These are phyloP conservation scores for Helicostylum pulchrum DNA, from an alignment of 192 early-diverging fungal species.

Conservation along the genomic window DNA sequence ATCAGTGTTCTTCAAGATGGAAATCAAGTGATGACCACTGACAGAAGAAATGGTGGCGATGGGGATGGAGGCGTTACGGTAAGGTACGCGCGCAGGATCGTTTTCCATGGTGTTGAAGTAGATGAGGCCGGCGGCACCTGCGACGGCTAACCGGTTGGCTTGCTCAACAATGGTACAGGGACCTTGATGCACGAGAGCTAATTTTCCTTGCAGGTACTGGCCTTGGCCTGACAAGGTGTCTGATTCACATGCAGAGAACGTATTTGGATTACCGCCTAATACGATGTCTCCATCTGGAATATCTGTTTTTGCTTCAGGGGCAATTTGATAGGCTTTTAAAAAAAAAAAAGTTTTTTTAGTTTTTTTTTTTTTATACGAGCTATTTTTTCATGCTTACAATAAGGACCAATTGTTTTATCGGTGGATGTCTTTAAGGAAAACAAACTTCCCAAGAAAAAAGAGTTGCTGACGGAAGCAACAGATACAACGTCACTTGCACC, in stretches of 20 bases:
- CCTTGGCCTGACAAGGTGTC: constrained; percentile 37
- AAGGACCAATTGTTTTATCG: constrained; percentile 9
- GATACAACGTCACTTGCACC: constrained; percentile 53
- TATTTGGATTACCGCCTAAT: constrained; percentile 1
- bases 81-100: constrained; percentile 23
- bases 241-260: not conserved
- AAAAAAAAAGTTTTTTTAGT: not conserved
- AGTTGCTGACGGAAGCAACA: constrained; percentile 53
- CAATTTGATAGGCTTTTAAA: constrained; percentile 15
- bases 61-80: constrained; percentile 46
- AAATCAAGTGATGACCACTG: constrained; percentile 50
- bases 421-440: constrained; percentile 26
- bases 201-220: constrained; percentile 44
- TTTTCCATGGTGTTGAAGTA: constrained; percentile 51
- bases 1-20: constrained; percentile 43
- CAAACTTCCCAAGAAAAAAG: constrained; percentile 28
- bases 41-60: constrained; percentile 50
- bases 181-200: constrained; percentile 66
- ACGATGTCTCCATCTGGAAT: not conserved
- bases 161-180: constrained; percentile 66
- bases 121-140: constrained; percentile 63
- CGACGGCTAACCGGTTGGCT: constrained; percentile 44
- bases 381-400: too few relatives aligned
- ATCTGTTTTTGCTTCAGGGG: constrained; percentile 24
- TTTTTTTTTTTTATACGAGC: too few relatives aligned